Evolutionary conservation across 768 basidiomycete genomes (phyloP).

Genomic region (Paxillus rubicundulus): DNA sequence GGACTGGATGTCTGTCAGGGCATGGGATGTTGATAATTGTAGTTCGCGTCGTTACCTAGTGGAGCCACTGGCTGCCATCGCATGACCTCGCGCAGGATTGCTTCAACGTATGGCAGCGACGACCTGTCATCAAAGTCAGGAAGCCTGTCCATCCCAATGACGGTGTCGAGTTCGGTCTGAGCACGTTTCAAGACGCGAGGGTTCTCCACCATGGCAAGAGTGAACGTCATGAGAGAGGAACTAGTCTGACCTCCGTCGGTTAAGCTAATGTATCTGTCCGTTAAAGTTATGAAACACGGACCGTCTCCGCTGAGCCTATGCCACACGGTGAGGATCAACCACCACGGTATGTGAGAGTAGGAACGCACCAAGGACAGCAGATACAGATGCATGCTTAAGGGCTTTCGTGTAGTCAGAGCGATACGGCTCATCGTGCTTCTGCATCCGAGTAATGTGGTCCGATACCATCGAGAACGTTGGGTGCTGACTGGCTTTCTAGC

Average conservation of each 20-base stretch:
- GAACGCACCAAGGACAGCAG: constrained; percentile 14
- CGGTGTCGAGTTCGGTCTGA: constrained; percentile 3
- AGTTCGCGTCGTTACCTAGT: constrained; percentile 1
- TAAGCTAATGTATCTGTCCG: too few relatives aligned
- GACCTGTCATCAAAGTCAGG: constrained; percentile 9
- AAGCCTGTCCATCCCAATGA: constrained; percentile 6
- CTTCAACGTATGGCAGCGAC: constrained; percentile 10
- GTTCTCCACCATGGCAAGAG: too few relatives aligned
- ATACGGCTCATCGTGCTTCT: constrained; percentile 2
- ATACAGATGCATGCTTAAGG: constrained; percentile 12
- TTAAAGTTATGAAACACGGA: too few relatives aligned
- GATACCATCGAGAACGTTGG: constrained; percentile 11
- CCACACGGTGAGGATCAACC: too few relatives aligned
- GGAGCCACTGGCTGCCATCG: constrained; percentile 11
- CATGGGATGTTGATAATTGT: background rate
- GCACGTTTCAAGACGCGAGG: too few relatives aligned
- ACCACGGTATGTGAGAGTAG: too few relatives aligned
- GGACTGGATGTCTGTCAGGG: constrained; percentile 7
- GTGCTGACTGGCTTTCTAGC: too few relatives aligned
- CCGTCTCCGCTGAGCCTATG: too few relatives aligned
- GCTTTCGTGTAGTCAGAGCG: constrained; percentile 12
- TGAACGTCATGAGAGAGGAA: too few relatives aligned
- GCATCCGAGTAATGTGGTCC: constrained; percentile 10
- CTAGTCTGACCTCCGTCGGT: too few relatives aligned
- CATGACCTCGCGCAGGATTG: constrained; percentile 8